Evolutionary conservation across 108 stramenopile species (phyloP), one percentile per base, ranked within the genome.

Genomic region (Nitzschia sp.): DNA sequence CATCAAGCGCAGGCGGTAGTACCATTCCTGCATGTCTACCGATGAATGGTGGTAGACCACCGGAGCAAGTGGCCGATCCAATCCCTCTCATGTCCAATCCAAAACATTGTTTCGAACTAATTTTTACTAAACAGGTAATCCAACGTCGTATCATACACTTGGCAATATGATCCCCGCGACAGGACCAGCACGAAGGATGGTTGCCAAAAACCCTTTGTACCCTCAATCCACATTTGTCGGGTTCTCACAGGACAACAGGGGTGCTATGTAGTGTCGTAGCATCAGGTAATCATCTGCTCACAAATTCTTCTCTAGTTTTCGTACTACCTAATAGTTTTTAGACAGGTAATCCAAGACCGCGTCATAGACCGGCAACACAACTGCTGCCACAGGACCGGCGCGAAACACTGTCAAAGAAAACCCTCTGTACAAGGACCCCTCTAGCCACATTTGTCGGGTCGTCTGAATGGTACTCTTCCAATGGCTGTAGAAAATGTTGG

Each of bases 81-180:
- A n/a, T n/a, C n/a, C n/a, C 5, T 34, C 29, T 34, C 3, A 34
- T 34, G 5, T 34, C 29, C 29, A 34, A 3, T 34, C 29, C 29
- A 34, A 34, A 34, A 3, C 29, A 1, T 34, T 34, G 29, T 34
- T 34, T 34, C 29, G 29, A 3, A 34, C 29, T 34, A 34, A 34
- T 34, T 5, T 1, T 34, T 34, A 2, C 6, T 48, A 17, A 65
- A 66, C 10, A 73, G 50, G 41, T 39, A 20, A 57, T 80, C 77
- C 46, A 86, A 63, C 8, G 80, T 65, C 60, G 44, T 62, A 63
- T 92, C 90, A 51, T 92, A 92, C 1, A 92, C 84, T n/a, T 7
- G 90, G 90, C 37, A 92, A 68, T 15, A 89, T 85, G 9, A 80
- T 77, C 6, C 87, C 90, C 3, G 91, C 87, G n/a, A 92, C 88